Evolutionary conservation across 1,284 basidiomycete species (phyloP).

Genomic region (Ceratobasidium sp.): DNA sequence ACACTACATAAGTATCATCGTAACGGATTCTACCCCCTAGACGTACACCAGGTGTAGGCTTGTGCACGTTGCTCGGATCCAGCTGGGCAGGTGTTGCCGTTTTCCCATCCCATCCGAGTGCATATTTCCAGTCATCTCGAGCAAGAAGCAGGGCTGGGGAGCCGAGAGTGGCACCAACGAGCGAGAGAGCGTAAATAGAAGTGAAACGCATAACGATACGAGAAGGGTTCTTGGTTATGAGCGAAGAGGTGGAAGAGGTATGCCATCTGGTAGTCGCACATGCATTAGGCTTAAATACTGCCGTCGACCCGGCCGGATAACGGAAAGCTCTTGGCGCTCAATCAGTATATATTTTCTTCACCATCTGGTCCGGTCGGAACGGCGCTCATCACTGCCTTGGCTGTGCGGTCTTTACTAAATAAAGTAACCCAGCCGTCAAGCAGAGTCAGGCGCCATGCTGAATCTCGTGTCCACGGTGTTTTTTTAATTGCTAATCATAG

Average conservation of each 20-base stretch:
- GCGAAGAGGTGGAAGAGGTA: neutral
- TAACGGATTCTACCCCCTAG: neutral
- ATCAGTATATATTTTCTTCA: neutral
- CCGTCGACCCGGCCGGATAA: neutral
- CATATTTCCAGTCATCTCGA: constrained; percentile 31
- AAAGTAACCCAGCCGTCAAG: neutral
- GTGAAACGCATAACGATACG: constrained; percentile 2
- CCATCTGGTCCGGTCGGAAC: neutral
- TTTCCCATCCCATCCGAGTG: constrained; percentile 36
- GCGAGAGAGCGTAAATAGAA: constrained; percentile 23
- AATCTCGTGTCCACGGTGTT: constrained; percentile 6
- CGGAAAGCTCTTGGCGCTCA: neutral
- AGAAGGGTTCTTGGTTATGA: neutral
- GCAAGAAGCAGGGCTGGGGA: constrained; percentile 8
- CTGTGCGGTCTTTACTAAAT: constrained; percentile 12
- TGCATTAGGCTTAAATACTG: constrained; percentile 12
- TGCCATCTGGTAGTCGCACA: neutral
- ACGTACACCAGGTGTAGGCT: constrained; percentile 21
- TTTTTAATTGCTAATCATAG: constrained; percentile 4
- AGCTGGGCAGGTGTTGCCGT: constrained; percentile 37
- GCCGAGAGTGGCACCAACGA: neutral
- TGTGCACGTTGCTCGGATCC: constrained; percentile 37
- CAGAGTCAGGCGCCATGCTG: neutral
- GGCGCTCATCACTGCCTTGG: neutral
- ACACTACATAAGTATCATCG: neutral